These are phyloP conservation scores for Vigna reflexopilosa DNA, from an alignment of 306 rosid genomes.

Conservation along the genomic window DNA sequence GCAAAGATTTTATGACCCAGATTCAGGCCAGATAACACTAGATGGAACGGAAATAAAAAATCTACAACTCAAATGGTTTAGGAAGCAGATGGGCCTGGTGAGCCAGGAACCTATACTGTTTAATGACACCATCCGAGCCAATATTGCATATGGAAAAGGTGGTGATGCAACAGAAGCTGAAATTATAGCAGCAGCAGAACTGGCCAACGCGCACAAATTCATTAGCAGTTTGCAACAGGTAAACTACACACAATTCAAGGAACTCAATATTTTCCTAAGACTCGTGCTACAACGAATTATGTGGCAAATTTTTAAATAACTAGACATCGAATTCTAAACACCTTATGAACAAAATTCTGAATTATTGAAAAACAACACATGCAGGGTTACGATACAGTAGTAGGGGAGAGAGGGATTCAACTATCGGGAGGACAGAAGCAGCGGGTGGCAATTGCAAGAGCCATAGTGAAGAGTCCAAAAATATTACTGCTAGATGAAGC, in stretches of 20 bases:
- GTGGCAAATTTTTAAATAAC: not conserved
- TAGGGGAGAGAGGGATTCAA: slow-evolving; percentile 78
- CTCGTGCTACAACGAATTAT: no score
- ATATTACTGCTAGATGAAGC: slow-evolving; percentile 78
- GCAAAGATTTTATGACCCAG: not conserved
- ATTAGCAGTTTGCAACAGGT: slow-evolving; percentile 71
- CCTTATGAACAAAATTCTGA: not conserved
- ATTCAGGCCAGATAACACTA: not conserved
- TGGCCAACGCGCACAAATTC: slow-evolving; percentile 77
- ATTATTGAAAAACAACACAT: no score
- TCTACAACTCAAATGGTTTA: not conserved
- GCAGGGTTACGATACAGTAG: slow-evolving; percentile 75
- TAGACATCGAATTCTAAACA: not conserved
- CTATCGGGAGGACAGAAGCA: slow-evolving; percentile 88
- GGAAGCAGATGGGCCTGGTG: not conserved
- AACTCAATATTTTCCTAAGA: not conserved
- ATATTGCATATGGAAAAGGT: not conserved
- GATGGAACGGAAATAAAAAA: not conserved
- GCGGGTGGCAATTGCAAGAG: slow-evolving; percentile 81
- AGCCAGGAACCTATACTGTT: not conserved
- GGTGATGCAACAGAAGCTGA: not conserved
- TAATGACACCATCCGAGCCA: not conserved
- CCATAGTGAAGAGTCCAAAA: slow-evolving; percentile 69
- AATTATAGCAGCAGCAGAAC: slow-evolving; percentile 59
- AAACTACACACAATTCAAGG: slow-evolving; percentile 2